Conservation (phyloP, 495 filamentous ascomycete species). For the Oidiodendron maius region DNA sequence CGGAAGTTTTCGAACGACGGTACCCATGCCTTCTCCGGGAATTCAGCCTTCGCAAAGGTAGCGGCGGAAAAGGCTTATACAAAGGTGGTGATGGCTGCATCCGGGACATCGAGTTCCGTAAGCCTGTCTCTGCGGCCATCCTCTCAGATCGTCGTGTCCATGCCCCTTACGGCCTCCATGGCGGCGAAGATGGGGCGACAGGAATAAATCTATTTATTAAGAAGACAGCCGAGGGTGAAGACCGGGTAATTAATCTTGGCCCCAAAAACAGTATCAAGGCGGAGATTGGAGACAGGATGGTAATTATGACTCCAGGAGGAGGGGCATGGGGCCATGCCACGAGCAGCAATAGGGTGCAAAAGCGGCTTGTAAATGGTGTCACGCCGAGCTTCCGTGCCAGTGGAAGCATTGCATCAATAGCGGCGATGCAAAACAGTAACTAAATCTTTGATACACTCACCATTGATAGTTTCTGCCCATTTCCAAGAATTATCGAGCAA, state of each 20-base stretch:
- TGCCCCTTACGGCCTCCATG: conserved; percentile 12
- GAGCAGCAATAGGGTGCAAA: too few relatives aligned
- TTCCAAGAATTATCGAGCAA: too few relatives aligned
- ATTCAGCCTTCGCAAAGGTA: conserved; percentile 46
- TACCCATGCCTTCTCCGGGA: conserved; percentile 59
- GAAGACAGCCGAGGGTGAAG: conserved; percentile 35
- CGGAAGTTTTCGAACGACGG: conserved; percentile 61
- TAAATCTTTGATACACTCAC: too few relatives aligned
- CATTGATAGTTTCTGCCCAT: too few relatives aligned
- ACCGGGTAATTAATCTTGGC: conserved; percentile 52
- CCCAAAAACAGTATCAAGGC: conserved; percentile 63
- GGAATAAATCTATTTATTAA: conserved; percentile 14
- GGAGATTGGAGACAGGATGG: conserved; percentile 54
- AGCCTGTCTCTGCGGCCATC: conserved; percentile 4
- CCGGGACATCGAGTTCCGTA: conserved; percentile 11
- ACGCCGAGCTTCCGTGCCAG: too few relatives aligned
- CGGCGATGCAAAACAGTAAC: too few relatives aligned
- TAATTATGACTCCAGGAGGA: conserved; percentile 50
- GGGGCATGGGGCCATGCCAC: conserved; percentile 53
- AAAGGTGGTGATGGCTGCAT: conserved; percentile 29
- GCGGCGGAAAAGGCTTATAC: conserved; percentile 27
- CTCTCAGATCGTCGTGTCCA: conserved; percentile 12
- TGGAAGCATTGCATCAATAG: too few relatives aligned
- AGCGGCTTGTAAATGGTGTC: too few relatives aligned
- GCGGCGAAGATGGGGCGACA: conserved; percentile 7